phyloP scores from a whole-genome alignment of 1,284 basidiomycete species.

The Ustilago xerochloae region DNA sequence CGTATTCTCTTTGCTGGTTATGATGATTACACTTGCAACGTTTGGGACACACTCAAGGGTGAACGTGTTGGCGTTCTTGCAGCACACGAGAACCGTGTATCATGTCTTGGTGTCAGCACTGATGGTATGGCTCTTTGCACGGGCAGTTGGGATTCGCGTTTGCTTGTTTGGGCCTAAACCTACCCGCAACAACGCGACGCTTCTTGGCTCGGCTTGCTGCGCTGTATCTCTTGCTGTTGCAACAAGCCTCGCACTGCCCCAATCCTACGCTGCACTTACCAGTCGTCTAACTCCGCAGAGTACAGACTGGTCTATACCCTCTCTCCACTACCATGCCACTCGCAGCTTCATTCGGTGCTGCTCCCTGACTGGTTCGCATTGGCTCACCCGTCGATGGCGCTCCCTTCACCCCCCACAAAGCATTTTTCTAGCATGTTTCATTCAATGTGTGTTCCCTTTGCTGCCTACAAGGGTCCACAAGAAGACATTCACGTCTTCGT shows the following conservation, averaged over 20 bases:
- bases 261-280: neutral
- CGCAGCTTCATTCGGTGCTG: too few relatives aligned
- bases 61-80: constrained; percentile 96
- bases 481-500: neutral
- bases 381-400: neutral
- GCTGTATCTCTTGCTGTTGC: too few relatives aligned
- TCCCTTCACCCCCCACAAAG: neutral
- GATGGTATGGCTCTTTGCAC: constrained; percentile 99
- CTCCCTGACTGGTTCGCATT: neutral
- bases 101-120: constrained; percentile 91
- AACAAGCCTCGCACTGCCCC: too few relatives aligned
- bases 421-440: constrained; percentile 4
- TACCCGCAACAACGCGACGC: neutral
- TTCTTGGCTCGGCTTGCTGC: too few relatives aligned
- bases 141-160: constrained; percentile 97
- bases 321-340: neutral
- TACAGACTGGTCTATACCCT: constrained; percentile 30
- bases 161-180: constrained; percentile 69
- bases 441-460: neutral
- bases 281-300: neutral
- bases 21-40: constrained; percentile 99
- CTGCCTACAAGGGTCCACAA: too few relatives aligned
- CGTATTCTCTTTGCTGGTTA: constrained; percentile 98
- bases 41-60: constrained; percentile 98
- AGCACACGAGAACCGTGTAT: constrained; percentile 97